A percentile compares a stretch with the other conserved stretches of the same genome.
Evolutionary conservation across 2,329 filamentous ascomycete genomes (phyloP).

Genomic region (Amauroascus verrucosus): DNA sequence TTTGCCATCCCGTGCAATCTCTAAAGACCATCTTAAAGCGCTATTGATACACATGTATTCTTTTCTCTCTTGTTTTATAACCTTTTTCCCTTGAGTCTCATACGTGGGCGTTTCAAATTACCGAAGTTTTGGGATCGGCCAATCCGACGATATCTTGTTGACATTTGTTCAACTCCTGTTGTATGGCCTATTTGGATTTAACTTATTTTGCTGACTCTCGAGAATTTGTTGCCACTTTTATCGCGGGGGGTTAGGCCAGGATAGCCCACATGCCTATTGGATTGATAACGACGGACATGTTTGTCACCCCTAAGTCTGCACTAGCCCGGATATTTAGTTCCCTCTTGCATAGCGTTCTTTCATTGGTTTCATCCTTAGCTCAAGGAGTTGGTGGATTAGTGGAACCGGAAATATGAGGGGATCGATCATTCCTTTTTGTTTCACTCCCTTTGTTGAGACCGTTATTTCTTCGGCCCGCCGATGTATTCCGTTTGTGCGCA

Average conservation of each 20-base stretch:
- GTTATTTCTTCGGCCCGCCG: neutral
- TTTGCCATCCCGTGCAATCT: neutral
- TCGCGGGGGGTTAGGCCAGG: neutral
- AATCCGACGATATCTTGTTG: too few species aligned
- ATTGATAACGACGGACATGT: neutral
- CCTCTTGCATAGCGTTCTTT: slow-evolving; percentile 2
- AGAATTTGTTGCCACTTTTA: neutral
- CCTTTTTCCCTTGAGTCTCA: neutral
- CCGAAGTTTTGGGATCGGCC: too few species aligned
- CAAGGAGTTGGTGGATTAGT: slow-evolving; percentile 1
- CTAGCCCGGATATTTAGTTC: neutral
- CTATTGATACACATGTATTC: neutral
- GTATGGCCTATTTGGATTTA: too few species aligned
- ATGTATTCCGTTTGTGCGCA: neutral
- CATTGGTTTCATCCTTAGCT: neutral
- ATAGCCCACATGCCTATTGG: neutral
- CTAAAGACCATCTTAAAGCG: neutral
- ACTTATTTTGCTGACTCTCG: neutral
- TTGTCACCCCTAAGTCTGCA: neutral
- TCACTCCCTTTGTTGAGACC: neutral
- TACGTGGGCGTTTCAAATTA: too few species aligned
- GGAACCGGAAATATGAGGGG: neutral
- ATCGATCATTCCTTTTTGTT: neutral
- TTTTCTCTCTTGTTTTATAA: neutral
- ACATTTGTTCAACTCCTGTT: too few species aligned